Base-by-base conservation (phyloP, 805 yeast species). In the Kazachstania taianensis region DNA sequence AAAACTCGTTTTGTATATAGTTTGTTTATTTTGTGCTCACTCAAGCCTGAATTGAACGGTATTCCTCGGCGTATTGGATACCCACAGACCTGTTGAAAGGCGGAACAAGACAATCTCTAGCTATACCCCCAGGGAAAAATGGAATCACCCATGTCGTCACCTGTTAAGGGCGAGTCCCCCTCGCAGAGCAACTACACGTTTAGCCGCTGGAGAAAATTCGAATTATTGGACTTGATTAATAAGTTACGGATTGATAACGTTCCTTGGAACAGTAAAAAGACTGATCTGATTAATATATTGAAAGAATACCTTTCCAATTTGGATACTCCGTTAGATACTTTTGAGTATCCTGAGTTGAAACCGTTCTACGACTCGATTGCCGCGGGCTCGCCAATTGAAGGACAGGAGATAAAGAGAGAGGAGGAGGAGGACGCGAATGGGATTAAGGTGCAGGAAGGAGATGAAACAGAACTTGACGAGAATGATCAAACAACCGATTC, bases 271-370 rank as follows among this genome's bases (percentile, higher is more conserved):
- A 35, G 41, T 13, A 49, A 44, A 31, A 49, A 55, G 26, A 25
- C 28, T 26, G 48, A 41, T 5, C 25, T 53, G 28, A 46, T 49
- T 13, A 41, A 43, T 4, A 14, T 35, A 7, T 35, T 53, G 25
- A 50, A 46, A 33, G 33, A 40, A 13, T 41, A 51, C 32, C 35
- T 55, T 33, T 29, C 38, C 14, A 19, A 29, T 8, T 33, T 52
- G 28, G 44, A 40, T 3, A 33, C 34, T 6, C 53, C 55, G 5
- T 32, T 53, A 27, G 52, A 53, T 18, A 42, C 42, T 6, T 33
- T 45, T 9, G 57, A 50, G 15, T 53, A 32, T 37, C 59, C 57
- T 16, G 59, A 53, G 38, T 41, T 55, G 38, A 43, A 43, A 33
- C 32, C 46, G 3, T 54, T 44, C 32, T 52, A 48, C 38, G 38